Percentiles rank a stretch among this genome's conserved stretches.
phyloP scores from a whole-genome alignment of 441 rosid species.

The Macaranga tanarius region DNA sequence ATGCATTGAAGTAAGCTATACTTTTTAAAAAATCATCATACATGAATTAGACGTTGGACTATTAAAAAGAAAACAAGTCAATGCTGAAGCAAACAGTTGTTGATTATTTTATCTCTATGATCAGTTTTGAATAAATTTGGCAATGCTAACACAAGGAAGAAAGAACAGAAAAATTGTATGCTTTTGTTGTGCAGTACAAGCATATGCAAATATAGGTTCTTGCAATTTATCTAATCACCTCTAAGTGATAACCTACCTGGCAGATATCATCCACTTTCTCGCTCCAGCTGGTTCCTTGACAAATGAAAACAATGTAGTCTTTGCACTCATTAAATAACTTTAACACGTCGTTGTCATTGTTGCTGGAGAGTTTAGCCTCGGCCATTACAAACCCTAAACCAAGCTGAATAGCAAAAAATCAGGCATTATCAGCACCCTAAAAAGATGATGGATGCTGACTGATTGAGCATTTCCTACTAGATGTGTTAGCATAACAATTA shows the following conservation, averaged over 20 bases:
- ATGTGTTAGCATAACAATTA: neutral
- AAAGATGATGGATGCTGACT: conserved; percentile 7
- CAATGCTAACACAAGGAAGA: too few relatives aligned
- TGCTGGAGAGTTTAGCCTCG: conserved; percentile 54
- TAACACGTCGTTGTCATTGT: conserved; percentile 52
- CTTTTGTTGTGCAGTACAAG: neutral
- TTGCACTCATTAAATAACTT: conserved; percentile 81
- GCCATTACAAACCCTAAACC: conserved; percentile 66
- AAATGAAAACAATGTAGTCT: conserved; percentile 61
- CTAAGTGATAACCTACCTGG: conserved; percentile 49
- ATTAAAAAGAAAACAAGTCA: too few relatives aligned
- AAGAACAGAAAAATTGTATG: too few relatives aligned
- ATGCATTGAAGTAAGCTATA: neutral
- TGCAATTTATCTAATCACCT: neutral
- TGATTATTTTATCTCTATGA: too few relatives aligned
- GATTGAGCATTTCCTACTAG: neutral
- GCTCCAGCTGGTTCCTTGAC: conserved; percentile 58
- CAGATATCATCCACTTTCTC: conserved; percentile 81
- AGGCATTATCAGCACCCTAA: conserved; percentile 20
- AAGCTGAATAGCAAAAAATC: conserved; percentile 48
- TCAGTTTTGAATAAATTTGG: too few relatives aligned
- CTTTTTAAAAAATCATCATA: neutral
- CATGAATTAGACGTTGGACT: neutral
- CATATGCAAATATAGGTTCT: neutral
- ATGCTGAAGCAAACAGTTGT: too few relatives aligned